phyloP scores from a whole-genome alignment of 2,329 filamentous ascomycete species.

The Aspergillus fischeri region DNA sequence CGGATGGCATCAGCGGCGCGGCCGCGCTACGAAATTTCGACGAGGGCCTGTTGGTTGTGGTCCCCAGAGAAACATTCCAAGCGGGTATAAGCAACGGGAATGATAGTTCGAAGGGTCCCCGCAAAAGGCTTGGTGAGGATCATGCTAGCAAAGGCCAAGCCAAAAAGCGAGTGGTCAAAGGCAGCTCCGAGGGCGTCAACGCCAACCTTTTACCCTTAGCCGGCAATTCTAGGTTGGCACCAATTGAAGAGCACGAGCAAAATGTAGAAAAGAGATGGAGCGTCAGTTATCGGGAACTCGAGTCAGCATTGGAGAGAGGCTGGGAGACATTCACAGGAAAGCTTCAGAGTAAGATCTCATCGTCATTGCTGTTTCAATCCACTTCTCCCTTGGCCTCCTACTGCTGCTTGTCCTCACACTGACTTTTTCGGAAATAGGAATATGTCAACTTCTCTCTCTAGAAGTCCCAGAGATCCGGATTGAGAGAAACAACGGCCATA shows the following conservation, averaged over 20 bases:
- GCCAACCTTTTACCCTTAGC: constrained; percentile 20
- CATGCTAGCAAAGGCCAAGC: neutral
- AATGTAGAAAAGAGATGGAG: constrained; percentile 16
- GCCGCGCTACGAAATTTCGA: constrained; percentile 1
- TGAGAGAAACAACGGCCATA: constrained; percentile 5
- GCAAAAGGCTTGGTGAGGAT: neutral
- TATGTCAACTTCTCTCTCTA: constrained; percentile 21
- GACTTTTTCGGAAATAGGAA: constrained; percentile 9
- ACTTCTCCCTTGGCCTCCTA: neutral
- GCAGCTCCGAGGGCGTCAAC: neutral
- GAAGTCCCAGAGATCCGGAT: constrained; percentile 17
- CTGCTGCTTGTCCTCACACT: neutral
- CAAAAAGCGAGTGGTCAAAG: neutral
- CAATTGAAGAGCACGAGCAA: constrained; percentile 4
- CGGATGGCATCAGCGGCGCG: constrained; percentile 2
- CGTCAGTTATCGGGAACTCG: constrained; percentile 12
- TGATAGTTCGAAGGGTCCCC: neutral
- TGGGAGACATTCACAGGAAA: constrained; percentile 8
- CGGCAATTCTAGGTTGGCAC: constrained; percentile 12
- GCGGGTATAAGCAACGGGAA: neutral
- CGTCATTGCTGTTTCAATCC: neutral
- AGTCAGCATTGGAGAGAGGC: constrained; percentile 1
- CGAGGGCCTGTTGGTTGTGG: neutral
- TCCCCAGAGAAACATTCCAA: neutral
- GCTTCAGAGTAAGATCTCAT: constrained; percentile 18